Evolutionary conservation across 1,284 basidiomycete species (phyloP).

Genomic region (Bjerkandera adusta): DNA sequence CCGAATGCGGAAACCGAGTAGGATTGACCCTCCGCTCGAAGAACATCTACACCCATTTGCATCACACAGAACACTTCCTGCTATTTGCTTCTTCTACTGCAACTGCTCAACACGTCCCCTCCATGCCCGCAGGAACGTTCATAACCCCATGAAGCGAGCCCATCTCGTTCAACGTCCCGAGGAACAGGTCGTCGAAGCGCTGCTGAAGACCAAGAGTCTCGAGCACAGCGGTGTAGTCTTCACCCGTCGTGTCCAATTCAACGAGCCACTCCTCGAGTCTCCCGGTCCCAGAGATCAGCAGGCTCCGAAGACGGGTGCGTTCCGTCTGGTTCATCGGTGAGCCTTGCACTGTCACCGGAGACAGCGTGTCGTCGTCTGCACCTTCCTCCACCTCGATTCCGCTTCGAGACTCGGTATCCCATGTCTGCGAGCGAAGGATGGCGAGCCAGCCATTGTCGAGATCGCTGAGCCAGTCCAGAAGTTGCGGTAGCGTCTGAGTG

Average conservation of each 20-base stretch:
- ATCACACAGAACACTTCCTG: too few species aligned
- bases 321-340: slow-evolving; percentile 64
- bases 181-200: slow-evolving; percentile 61
- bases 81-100: too few species aligned
- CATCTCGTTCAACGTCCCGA: slow-evolving; percentile 53
- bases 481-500: slow-evolving; percentile 40
- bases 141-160: slow-evolving; percentile 34
- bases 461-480: slow-evolving; percentile 65
- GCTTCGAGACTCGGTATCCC: slow-evolving; percentile 48
- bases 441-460: slow-evolving; percentile 70
- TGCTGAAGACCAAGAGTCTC: slow-evolving; percentile 53
- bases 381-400: slow-evolving; percentile 45
- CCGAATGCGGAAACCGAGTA: too few species aligned
- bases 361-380: slow-evolving; percentile 20
- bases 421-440: slow-evolving; percentile 57
- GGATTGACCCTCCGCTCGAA: too few species aligned
- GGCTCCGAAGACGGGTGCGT: slow-evolving; percentile 58
- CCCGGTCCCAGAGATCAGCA: slow-evolving; percentile 57
- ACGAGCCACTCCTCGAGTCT: slow-evolving; percentile 68
- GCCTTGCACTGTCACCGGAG: slow-evolving; percentile 23
- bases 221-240: slow-evolving; percentile 29
- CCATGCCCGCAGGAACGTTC: slow-evolving; percentile 28
- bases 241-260: slow-evolving; percentile 25
- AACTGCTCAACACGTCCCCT: slow-evolving; percentile 25
- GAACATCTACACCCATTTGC: too few species aligned